These are phyloP conservation scores for Nannochloropsis gaditana DNA, from an alignment of 108 stramenopile species.

Conservation along the genomic window DNA sequence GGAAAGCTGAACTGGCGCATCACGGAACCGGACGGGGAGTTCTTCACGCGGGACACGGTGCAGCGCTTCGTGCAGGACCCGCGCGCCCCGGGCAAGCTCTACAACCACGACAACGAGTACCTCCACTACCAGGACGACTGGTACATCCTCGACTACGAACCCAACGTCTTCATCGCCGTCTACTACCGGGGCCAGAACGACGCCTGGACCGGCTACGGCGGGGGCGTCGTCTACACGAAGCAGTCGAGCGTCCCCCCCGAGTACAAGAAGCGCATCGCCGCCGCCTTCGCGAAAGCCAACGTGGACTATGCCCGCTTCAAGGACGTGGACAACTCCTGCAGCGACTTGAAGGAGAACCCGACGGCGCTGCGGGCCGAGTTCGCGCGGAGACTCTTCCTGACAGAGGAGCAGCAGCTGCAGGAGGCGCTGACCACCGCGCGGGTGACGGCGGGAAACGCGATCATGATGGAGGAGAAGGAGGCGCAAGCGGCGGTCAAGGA, in stretches of 20 bases:
- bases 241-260: constrained; percentile 45
- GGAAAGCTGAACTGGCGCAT: constrained; percentile 89
- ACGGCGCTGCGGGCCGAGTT: constrained; percentile 46
- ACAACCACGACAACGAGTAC: constrained; percentile 95
- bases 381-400: constrained; percentile 39
- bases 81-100: constrained; percentile 64
- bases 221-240: constrained; percentile 87
- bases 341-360: constrained; percentile 3
- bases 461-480: constrained; percentile 54
- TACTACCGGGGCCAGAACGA: constrained; percentile 91
- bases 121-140: constrained; percentile 91
- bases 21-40: constrained; percentile 88
- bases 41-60: constrained; percentile 81
- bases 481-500: constrained; percentile 64
- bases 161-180: constrained; percentile 80
- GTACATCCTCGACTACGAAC: constrained; percentile 86
- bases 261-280: constrained; percentile 32
- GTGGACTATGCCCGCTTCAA: constrained; percentile 39
- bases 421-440: constrained; percentile 68
- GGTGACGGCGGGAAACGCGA: constrained; percentile 59
- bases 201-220: constrained; percentile 94
- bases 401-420: constrained; percentile 58
- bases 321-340: constrained; percentile 50
- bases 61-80: constrained; percentile 84
- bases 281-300: constrained; percentile 40